Base-by-base conservation (phyloP, 768 basidiomycete genomes). In the Boletus sp. region DNA sequence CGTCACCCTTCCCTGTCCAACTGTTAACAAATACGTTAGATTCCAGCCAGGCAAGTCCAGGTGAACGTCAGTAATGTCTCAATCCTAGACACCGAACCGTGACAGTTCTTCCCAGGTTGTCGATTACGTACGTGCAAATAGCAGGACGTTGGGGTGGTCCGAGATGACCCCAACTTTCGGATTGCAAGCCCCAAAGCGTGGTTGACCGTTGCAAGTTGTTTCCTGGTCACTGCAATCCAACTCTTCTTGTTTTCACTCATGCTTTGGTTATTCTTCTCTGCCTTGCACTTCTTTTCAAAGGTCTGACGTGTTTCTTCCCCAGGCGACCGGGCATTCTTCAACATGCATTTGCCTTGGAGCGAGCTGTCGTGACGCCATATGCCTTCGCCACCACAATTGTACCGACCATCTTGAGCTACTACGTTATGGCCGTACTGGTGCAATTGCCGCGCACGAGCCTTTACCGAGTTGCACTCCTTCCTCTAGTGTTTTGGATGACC, bases 341-440 rank as follows among this genome's bases (percentile, higher is more conserved):
- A 23, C 27, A 57, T 29, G 58, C 29, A 1, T 23, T 65, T 38
- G 7, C 56, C 29, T 58, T 60, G 33, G 56, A 66, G 21, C 67
- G 47, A n/a, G 42, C 42, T 15, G 35, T 29, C 7, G 50, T 61
- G 40, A 67, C 69, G 5, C 58, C 53, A 15, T 44, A 68, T 71
- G 27, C 75, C 74, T 59, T 60, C 63, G 30, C 49, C n/a, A 70
- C 71, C 10, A 67, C 74, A 46, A 55, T 82, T 32, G 25, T 78
- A 15, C 80, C 79, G 1, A 65, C 75, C 15, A 21, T 80, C 1
- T 51, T 78, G 23, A 71, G 71, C 53, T 82, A 79, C 66, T 82
- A 80, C 70, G 67, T 61, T 11, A 79, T 79, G 50, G 83, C 83
- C 13, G 64, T 82, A 33, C 74, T 86, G 46, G 79, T 83, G 7